phyloP scores from a whole-genome alignment of 768 basidiomycete species.

The Ephemerocybe angulata region DNA sequence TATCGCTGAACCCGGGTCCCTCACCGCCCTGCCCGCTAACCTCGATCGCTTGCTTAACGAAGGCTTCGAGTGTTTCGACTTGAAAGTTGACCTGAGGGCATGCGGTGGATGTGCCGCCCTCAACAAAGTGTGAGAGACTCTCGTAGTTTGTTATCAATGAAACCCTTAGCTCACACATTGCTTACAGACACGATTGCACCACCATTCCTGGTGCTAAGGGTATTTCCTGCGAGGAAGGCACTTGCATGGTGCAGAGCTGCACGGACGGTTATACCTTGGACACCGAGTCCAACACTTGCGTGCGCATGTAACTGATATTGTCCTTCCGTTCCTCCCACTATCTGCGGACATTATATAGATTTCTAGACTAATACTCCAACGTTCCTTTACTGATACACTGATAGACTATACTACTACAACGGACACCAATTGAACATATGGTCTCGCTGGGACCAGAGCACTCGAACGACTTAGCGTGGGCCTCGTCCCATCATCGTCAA shows the following conservation, averaged over 20 bases:
- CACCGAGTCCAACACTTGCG: not conserved
- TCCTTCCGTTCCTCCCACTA: not conserved
- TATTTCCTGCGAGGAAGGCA: not conserved
- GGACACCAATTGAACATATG: too few species aligned
- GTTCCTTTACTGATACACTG: not conserved
- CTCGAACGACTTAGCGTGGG: too few species aligned
- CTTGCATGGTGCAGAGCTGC: not conserved
- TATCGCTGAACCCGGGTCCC: not conserved
- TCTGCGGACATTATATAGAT: not conserved
- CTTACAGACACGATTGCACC: conserved; percentile 1
- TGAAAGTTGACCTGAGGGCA: not conserved
- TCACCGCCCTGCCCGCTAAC: not conserved
- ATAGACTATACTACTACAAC: too few species aligned
- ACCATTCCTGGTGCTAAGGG: not conserved
- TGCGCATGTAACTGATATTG: not conserved
- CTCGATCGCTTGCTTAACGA: not conserved
- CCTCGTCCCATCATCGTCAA: too few species aligned
- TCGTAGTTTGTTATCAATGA: not conserved
- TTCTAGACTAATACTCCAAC: not conserved
- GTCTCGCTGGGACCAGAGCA: too few species aligned
- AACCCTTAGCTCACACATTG: not conserved
- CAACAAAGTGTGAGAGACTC: not conserved
- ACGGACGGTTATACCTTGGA: not conserved
- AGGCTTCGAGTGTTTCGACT: conserved; percentile 2
- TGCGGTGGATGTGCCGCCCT: not conserved